A percentile compares a stretch with the other conserved stretches of the same genome.
These are phyloP conservation scores for Mucor indicus DNA, from an alignment of 371 early-diverging fungal genomes.

Conservation along the genomic window DNA sequence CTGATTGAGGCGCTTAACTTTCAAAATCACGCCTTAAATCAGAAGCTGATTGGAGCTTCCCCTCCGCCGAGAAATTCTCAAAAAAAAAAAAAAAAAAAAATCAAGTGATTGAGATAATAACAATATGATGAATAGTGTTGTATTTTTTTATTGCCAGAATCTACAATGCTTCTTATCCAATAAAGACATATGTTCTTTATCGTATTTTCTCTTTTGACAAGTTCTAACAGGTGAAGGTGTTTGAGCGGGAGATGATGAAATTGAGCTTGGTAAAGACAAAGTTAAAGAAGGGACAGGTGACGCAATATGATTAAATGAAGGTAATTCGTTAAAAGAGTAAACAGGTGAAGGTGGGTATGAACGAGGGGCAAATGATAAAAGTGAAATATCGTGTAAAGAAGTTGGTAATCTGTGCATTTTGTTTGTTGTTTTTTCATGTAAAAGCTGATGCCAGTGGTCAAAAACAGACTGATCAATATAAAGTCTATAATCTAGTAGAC, in stretches of 20 bases:
- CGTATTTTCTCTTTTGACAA: conserved; percentile 11
- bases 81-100: too few relatives aligned
- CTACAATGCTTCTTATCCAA: conserved; percentile 21
- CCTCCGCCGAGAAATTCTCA: too few relatives aligned
- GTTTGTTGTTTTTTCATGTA: conserved; percentile 31
- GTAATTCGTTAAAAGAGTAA: neutral
- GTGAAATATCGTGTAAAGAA: conserved; percentile 14
- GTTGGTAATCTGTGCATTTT: conserved; percentile 20
- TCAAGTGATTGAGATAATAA: too few relatives aligned
- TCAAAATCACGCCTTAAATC: too few relatives aligned
- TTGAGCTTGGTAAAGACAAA: conserved; percentile 30
- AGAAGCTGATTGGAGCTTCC: too few relatives aligned
- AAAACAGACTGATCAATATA: conserved; percentile 63
- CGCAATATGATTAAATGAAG: too few relatives aligned
- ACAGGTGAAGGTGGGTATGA: conserved; percentile 8
- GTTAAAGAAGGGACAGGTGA: neutral
- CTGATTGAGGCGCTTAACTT: too few relatives aligned
- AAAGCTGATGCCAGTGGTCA: conserved; percentile 42
- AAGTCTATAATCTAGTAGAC: conserved; percentile 69
- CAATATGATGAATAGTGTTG: neutral
- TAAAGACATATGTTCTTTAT: conserved; percentile 9
- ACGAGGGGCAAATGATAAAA: conserved; percentile 7
- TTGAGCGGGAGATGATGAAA: conserved; percentile 34
- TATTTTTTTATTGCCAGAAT: conserved; percentile 22
- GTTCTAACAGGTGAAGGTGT: conserved; percentile 35